These are phyloP conservation scores for Candida bentonensis DNA, from an alignment of 805 yeast genomes.

Conservation along the genomic window DNA sequence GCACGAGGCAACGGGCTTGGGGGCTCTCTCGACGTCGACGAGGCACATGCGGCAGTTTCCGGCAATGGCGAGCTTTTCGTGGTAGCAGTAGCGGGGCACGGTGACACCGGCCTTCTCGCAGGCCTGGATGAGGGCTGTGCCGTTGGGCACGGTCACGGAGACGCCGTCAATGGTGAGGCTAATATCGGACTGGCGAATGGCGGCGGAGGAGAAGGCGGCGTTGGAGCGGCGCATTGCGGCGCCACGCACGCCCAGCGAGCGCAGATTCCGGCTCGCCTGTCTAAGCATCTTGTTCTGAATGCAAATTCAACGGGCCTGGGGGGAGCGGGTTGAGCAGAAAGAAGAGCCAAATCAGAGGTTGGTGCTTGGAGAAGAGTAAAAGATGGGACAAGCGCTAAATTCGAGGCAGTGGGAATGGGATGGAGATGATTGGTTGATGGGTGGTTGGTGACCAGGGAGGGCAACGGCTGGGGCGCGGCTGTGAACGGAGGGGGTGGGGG, in stretches of 20 bases:
- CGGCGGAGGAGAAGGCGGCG: conserved; percentile 23
- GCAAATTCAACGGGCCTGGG: neutral
- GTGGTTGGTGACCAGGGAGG: neutral
- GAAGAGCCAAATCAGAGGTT: neutral
- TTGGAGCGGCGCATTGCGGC: neutral
- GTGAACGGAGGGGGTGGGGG: too few relatives aligned
- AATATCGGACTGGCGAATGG: conserved; percentile 36
- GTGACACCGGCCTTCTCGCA: conserved; percentile 83
- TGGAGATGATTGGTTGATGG: conserved; percentile 1
- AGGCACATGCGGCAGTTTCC: conserved; percentile 92
- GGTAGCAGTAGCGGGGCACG: conserved; percentile 83
- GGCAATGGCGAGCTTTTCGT: conserved; percentile 79
- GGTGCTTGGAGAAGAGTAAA: too few relatives aligned
- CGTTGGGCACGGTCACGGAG: conserved; percentile 67
- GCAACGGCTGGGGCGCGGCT: too few relatives aligned
- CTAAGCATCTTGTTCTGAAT: neutral
- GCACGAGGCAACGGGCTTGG: conserved; percentile 81
- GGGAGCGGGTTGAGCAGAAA: neutral
- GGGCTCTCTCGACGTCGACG: conserved; percentile 80
- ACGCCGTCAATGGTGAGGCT: conserved; percentile 49
- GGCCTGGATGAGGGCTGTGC: conserved; percentile 80
- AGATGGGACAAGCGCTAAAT: too few relatives aligned
- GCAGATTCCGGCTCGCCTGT: neutral
- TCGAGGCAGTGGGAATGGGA: neutral
- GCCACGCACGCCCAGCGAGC: neutral